A percentile compares a stretch with the other conserved stretches of the same genome.
Conservation (phyloP, 176 grass and related monocot species). For the Otatea glauca region DNA sequence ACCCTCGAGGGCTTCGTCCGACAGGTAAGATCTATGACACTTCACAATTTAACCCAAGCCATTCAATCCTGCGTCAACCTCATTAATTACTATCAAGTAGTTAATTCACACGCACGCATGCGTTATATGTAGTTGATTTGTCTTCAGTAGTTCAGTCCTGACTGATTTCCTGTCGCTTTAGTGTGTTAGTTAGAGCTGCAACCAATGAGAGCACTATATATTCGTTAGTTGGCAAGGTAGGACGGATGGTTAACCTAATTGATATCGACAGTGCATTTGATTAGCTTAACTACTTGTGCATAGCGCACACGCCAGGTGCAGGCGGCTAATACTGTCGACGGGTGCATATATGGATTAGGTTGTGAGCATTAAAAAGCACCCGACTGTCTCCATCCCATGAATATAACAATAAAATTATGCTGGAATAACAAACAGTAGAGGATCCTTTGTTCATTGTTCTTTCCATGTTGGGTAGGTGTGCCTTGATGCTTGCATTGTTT, state of each 20-base stretch:
- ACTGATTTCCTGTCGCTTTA: conserved; percentile 33
- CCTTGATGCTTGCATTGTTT: conserved; percentile 39
- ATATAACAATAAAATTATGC: background rate
- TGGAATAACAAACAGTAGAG: background rate
- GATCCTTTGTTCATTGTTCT: background rate
- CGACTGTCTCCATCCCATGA: conserved; percentile 48
- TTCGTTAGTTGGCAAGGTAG: conserved; percentile 41
- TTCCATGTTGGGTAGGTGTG: conserved; percentile 46
- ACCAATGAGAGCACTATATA: background rate
- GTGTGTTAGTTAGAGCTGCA: conserved; percentile 47
- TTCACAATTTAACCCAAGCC: background rate
- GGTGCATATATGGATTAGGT: conserved; percentile 50
- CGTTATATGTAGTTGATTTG: background rate
- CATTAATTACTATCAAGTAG: background rate
- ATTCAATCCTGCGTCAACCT: background rate
- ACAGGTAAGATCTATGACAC: conserved; percentile 51
- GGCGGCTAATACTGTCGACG: conserved; percentile 25
- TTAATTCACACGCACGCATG: background rate
- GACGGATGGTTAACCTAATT: conserved; percentile 52
- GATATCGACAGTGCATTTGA: conserved; percentile 36
- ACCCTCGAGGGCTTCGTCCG: conserved; percentile 77
- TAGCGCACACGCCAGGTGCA: conserved; percentile 6
- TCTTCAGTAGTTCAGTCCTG: background rate
- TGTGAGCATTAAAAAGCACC: conserved; percentile 16
- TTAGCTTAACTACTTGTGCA: background rate